phyloP scores from a whole-genome alignment of 2,329 filamentous ascomycete species.

The Ophiostoma ips region DNA sequence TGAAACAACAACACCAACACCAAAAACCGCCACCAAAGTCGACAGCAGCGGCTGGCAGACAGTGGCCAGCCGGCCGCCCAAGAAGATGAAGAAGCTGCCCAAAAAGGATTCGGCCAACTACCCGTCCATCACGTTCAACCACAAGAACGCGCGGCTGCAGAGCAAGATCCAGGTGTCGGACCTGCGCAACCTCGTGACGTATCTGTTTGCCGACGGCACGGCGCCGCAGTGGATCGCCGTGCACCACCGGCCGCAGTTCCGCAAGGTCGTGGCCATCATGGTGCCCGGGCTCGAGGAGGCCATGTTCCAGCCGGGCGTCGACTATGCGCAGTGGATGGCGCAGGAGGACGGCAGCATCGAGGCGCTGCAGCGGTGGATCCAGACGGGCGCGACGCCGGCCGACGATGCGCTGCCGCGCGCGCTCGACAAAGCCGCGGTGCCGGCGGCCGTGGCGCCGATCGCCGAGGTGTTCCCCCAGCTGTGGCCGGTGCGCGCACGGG shows the following conservation, averaged over 20 bases:
- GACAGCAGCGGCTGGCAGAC: conserved; percentile 34
- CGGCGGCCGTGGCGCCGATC: conserved; percentile 47
- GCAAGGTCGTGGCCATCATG: conserved; percentile 81
- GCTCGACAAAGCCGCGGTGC: conserved; percentile 36
- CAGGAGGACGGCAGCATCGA: conserved; percentile 18
- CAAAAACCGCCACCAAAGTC: too few relatives aligned
- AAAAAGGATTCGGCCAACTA: conserved; percentile 41
- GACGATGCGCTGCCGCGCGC: conserved; percentile 46
- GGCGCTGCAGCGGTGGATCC: conserved; percentile 20
- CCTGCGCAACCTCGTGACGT: conserved; percentile 49
- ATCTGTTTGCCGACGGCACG: conserved; percentile 51
- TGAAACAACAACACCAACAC: background rate
- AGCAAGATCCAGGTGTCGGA: conserved; percentile 48
- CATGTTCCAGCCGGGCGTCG: conserved; percentile 60
- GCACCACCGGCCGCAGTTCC: conserved; percentile 46
- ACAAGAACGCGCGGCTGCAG: conserved; percentile 41
- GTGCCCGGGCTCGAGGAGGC: conserved; percentile 80
- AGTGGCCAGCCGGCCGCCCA: conserved; percentile 32
- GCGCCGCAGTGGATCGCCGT: conserved; percentile 53
- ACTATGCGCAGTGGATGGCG: conserved; percentile 33
- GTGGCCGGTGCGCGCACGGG: conserved; percentile 80
- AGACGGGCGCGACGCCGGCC: conserved; percentile 23
- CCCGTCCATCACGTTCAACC: conserved; percentile 45
- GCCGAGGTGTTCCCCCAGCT: conserved; percentile 74
- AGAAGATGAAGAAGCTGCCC: conserved; percentile 46